Conservation (phyloP, 305 asterid genomes). For the Fraxinus platypoda region DNA sequence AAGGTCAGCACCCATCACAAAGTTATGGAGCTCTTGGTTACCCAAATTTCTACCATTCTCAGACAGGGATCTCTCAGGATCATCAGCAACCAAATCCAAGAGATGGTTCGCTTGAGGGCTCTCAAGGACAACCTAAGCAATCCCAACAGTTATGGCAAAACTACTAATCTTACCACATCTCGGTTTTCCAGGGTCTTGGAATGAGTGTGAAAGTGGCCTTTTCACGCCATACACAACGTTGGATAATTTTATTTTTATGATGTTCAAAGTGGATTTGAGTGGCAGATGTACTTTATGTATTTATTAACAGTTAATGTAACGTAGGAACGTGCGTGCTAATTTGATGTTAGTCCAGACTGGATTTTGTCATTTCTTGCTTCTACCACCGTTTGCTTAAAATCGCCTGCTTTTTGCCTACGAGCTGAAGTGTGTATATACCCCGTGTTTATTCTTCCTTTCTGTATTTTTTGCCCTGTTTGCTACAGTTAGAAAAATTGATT, state of each 20-base stretch:
- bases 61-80: slow-evolving; percentile 60
- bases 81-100: slow-evolving; percentile 63
- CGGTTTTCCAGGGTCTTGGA: slow-evolving; percentile 45
- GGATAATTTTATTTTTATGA: slow-evolving; percentile 21
- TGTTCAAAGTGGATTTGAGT: slow-evolving; percentile 30
- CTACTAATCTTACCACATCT: slow-evolving; percentile 50
- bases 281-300: slow-evolving; percentile 43
- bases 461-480: background rate
- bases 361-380: slow-evolving; percentile 17
- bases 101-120: slow-evolving; percentile 55
- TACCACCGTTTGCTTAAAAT: slow-evolving; percentile 20
- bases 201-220: slow-evolving; percentile 44
- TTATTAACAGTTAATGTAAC: slow-evolving; percentile 46
- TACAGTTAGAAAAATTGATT: background rate
- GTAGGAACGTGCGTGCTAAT: slow-evolving; percentile 56
- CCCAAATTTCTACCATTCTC: slow-evolving; percentile 68
- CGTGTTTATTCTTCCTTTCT: background rate
- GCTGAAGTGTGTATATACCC: background rate
- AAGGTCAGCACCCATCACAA: slow-evolving; percentile 69
- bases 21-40: slow-evolving; percentile 64
- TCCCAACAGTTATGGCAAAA: slow-evolving; percentile 78
- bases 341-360: slow-evolving; percentile 42
- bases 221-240: slow-evolving; percentile 25
- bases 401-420: background rate
- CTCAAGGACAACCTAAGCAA: slow-evolving; percentile 75